Evolutionary conservation across 768 basidiomycete genomes (phyloP).

Genomic region (Favolaschia claudopus): DNA sequence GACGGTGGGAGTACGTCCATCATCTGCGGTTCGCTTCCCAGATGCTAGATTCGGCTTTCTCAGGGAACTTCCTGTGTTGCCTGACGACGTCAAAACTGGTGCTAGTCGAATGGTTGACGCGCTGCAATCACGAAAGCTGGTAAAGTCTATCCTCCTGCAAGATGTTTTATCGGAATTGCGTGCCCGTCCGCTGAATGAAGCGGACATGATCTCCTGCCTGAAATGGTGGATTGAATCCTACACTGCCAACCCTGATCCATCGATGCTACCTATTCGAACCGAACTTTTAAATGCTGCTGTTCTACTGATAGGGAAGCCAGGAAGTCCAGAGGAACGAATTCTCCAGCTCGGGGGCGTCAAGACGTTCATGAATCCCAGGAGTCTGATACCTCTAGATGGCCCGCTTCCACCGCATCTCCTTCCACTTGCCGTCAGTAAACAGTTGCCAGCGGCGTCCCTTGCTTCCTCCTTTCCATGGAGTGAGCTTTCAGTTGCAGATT

Average conservation of each 20-base stretch:
- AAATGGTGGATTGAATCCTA: conserved; percentile 79
- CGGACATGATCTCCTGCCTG: conserved; percentile 83
- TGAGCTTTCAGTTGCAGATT: conserved; percentile 78
- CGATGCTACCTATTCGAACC: conserved; percentile 54
- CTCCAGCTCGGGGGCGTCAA: conserved; percentile 74
- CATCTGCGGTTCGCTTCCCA: conserved; percentile 74
- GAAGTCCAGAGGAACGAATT: conserved; percentile 56
- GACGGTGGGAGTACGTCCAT: conserved; percentile 71
- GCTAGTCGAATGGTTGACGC: conserved; percentile 67
- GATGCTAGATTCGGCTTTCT: conserved; percentile 81
- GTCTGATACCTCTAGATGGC: conserved; percentile 72
- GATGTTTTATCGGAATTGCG: conserved; percentile 86
- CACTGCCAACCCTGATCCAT: conserved; percentile 41
- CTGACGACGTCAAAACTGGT: conserved; percentile 61
- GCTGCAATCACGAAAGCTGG: conserved; percentile 67
- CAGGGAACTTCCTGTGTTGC: conserved; percentile 77
- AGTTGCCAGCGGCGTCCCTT: conserved; percentile 61
- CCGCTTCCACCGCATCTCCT: conserved; percentile 80
- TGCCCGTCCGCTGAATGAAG: conserved; percentile 69
- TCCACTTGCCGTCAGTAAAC: conserved; percentile 68
- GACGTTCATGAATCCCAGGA: conserved; percentile 73
- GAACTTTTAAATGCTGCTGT: conserved; percentile 79
- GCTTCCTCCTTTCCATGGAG: conserved; percentile 72
- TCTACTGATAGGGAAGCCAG: conserved; percentile 49
- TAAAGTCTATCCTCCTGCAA: conserved; percentile 77